phyloP scores from a whole-genome alignment of 2,329 filamentous ascomycete genomes.

The Plectosphaerella plurivora region DNA sequence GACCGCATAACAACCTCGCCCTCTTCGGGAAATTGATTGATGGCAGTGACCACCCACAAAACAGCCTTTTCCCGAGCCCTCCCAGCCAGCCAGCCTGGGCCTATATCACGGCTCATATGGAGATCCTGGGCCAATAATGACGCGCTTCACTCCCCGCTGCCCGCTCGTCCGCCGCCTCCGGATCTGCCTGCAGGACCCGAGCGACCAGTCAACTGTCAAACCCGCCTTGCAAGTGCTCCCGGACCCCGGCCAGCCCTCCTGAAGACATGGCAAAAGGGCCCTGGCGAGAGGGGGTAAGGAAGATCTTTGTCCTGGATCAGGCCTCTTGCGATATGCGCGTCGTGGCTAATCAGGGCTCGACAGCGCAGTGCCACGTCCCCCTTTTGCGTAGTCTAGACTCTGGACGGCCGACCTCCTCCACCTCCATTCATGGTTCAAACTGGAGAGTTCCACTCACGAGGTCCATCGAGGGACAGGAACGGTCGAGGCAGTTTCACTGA shows the following conservation, averaged over 20 bases:
- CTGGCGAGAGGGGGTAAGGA: not conserved
- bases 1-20: conserved; percentile 36
- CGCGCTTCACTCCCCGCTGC: conserved; percentile 18
- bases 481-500: not conserved
- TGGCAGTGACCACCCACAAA: not conserved
- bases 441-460: not conserved
- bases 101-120: conserved; percentile 33
- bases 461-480: not conserved
- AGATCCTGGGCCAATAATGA: conserved; percentile 24
- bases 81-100: conserved; percentile 25
- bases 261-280: too few species aligned
- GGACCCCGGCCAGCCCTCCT: not conserved
- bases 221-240: not conserved
- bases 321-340: not conserved
- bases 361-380: not conserved
- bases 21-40: conserved; percentile 37
- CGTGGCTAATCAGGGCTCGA: not conserved
- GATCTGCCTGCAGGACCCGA: not conserved
- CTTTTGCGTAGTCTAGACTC: not conserved
- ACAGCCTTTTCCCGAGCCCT: conserved; percentile 19
- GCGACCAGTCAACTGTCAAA: not conserved
- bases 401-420: not conserved
- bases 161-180: conserved; percentile 5
- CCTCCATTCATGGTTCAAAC: not conserved
- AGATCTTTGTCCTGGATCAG: not conserved